Evolutionary conservation across 2,329 filamentous ascomycete genomes (phyloP), one percentile per base, ranked within the genome.

Genomic region (Microdochium paspali): DNA sequence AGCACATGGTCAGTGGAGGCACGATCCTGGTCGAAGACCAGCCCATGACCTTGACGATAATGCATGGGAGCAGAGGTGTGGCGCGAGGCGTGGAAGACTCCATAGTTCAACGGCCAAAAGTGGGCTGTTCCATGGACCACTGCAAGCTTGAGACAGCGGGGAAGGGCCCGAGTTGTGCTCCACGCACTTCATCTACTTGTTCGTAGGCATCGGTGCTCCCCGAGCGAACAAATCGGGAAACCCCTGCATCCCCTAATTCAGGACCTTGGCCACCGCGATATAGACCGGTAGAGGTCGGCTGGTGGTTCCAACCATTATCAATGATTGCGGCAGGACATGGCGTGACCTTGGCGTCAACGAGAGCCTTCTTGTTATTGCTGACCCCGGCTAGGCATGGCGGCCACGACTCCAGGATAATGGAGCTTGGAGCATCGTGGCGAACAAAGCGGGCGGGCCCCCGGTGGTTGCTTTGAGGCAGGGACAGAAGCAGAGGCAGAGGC

Each of bases 191-290:
- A 18, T 35, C 31, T 35, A 35, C 18, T 40, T n/a, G n/a, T n/a
- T n/a, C n/a, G n/a, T n/a, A n/a, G n/a, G n/a, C n/a, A 21, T 40
- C 23, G 35, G 10, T 21, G 35, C 35, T 40, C 35, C 10, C 18
- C 35, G 35, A 21, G 6, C n/a, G 7, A 12, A 20, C 35, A 20
- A 40, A 21, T 21, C 35, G 5, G 35, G 39, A 24, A 31, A 44
- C 20, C 46, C 28, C 24, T 44, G 44, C 18, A 39, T 49, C 44
- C n/a, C 18, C 3, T 28, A n/a, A n/a, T n/a, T n/a, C n/a, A n/a
- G n/a, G n/a, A n/a, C n/a, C n/a, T n/a, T n/a, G n/a, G n/a, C n/a
- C n/a, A n/a, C n/a, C n/a, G n/a, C n/a, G n/a, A n/a, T n/a, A n/a
- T n/a, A n/a, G n/a, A n/a, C n/a, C n/a, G n/a, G n/a, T n/a, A n/a